Evolutionary conservation across 2,329 filamentous ascomycete species (phyloP), one percentile per base, ranked within the genome.

Genomic region (Diaporthe amygdali): DNA sequence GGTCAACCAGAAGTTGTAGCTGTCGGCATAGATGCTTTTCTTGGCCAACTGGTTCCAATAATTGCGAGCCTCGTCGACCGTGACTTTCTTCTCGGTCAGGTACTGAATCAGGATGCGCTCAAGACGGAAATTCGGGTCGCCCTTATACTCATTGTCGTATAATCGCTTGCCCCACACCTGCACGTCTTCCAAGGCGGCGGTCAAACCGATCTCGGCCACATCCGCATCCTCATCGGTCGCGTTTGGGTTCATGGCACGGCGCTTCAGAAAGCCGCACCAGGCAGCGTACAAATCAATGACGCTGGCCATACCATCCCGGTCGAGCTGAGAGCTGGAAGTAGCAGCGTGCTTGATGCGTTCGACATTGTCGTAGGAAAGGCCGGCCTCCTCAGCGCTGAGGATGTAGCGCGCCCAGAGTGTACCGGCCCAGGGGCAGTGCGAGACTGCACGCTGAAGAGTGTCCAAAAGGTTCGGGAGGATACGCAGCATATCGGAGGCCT

Each of bases 91-190:
- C 79, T 97, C 94, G 4, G 94, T 95, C 61, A 97, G 87, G 78
- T 96, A 97, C 78, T 97, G 95, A 76, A 98, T 96, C 74, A 96
- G 92, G 69, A 98, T 97, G 68, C 94, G 92, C 81, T 98, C 95
- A 6, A 98, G 88, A 14, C 95, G 92, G 80, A 95, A 98, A 56
- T 92, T 89, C 0, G 95, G 93, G 78, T 99, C 96, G n/a, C 94
- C 94, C 74, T 92, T 89, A 79, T 94, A 97, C 1, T 89, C 89
- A 20, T 88, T 85, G 69, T 93, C 94, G 77, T 95, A 94, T 27
- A 93, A 89, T 71, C 89, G 84, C 81, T 93, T 92, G 75, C 93
- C 93, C 72, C 94, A 94, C 61, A 95, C 89, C 69, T 93, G 89
- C 34, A 97, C 93, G 75, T 95, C 94, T 80, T 97, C 94, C 12